Evolutionary conservation across 208 protist genomes (phyloP), one percentile per base, ranked within the genome.

Genomic region (Wallacemonas sp.): DNA sequence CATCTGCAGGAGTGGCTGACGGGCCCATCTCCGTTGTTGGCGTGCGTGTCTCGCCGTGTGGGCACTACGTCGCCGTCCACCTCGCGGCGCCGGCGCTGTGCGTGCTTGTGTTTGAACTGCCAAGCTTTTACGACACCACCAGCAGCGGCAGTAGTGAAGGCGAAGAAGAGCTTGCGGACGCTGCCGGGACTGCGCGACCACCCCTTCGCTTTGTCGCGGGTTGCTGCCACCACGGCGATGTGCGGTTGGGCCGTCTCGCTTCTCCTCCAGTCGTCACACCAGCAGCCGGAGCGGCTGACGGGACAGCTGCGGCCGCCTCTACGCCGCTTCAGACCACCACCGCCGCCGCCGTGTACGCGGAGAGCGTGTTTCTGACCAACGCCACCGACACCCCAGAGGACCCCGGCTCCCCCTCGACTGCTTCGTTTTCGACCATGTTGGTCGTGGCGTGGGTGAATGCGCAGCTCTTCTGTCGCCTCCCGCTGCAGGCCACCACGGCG

Each of bases 61-160:
- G 34, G 17, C 4, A 14, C 33, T 48, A 63, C 57, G 23, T 63
- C 5, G 16, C 57, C n/a, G 41, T 63, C 11, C 39, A 49, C 57
- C 57, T 63, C 4, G n/a, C 38, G 23, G 4, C 39, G 5, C 57
- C 57, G 9, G 11, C 36, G 3, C 57, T 36, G 24, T 63, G 41
- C 26, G 57, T 63, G 16, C 57, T 63, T 14, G 57, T 63, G 8
- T 63, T 63, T 34, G 57, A 27, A 16, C 41, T 63, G 41, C 57
- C 57, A 21, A 14, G 36, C 5, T 27, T 63, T 6, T 55, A 30
- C 47, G 14, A 41, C 36, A 41, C 36, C 9, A 17, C 36, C 36
- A 41, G 36, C 36, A 14, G 14, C 36, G 36, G 9, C 36, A 41
- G 14, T 14, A 6, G 36, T 14, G 36, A 6, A 14, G 9, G 36